These are phyloP conservation scores for Trichoderma sp. DNA, from an alignment of 2,329 filamentous ascomycete genomes.

Conservation along the genomic window DNA sequence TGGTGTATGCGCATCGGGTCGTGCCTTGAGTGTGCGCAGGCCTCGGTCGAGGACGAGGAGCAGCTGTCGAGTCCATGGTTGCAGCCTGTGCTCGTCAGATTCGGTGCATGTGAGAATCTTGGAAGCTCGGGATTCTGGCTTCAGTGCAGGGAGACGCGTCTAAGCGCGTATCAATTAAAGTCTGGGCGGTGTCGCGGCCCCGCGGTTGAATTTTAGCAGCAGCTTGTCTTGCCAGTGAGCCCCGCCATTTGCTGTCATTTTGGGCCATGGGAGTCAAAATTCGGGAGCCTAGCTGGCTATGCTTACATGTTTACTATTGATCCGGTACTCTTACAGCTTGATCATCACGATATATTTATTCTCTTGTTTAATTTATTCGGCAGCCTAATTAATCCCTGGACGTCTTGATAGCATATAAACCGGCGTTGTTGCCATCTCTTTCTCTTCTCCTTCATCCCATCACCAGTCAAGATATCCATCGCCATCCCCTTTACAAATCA, in stretches of 20 bases:
- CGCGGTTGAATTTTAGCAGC: slow-evolving; percentile 23
- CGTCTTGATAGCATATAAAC: neutral
- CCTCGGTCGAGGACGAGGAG: slow-evolving; percentile 55
- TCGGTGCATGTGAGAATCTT: neutral
- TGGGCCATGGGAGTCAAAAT: neutral
- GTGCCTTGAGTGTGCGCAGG: slow-evolving; percentile 80
- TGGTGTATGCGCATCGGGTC: slow-evolving; percentile 86
- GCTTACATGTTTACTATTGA: neutral
- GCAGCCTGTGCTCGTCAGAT: neutral
- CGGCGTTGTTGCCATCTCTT: neutral
- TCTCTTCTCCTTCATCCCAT: neutral
- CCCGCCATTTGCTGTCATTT: neutral
- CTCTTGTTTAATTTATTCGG: neutral
- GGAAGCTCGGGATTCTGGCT: neutral
- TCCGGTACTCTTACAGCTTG: neutral
- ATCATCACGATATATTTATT: neutral
- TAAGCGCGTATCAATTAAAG: slow-evolving; percentile 37
- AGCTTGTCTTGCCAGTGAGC: neutral
- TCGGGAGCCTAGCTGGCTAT: neutral
- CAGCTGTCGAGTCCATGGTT: slow-evolving; percentile 35
- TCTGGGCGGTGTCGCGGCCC: slow-evolving; percentile 30
- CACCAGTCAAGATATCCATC: neutral
- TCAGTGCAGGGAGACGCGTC: slow-evolving; percentile 37
- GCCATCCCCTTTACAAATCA: neutral
- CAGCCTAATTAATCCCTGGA: neutral